Percentiles rank a stretch among this genome's conserved stretches.
Evolutionary conservation across 768 basidiomycete genomes (phyloP).

Genomic region (Punctularia strigosozonata): DNA sequence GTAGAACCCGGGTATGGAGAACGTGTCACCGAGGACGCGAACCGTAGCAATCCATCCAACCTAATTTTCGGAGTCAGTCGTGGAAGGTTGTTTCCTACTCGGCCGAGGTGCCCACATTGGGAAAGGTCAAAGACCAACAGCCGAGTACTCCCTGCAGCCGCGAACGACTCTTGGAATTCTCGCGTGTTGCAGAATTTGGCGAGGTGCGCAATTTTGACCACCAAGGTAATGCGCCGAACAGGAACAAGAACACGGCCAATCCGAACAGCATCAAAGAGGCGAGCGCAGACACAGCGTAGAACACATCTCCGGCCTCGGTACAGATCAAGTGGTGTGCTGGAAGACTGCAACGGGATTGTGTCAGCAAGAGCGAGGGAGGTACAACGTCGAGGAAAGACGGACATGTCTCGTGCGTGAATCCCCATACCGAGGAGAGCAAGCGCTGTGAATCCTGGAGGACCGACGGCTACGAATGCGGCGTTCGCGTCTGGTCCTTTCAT

Average conservation of each 20-base stretch:
- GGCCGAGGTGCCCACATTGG: conserved; percentile 28
- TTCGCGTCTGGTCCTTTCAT: conserved; percentile 35
- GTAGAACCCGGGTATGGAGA: conserved; percentile 26
- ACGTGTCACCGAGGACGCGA: conserved; percentile 28
- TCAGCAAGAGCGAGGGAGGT: too few relatives aligned
- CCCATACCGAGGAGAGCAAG: conserved; percentile 33
- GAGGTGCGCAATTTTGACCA: too few relatives aligned
- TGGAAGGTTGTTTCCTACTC: too few relatives aligned
- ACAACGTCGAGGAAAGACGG: too few relatives aligned
- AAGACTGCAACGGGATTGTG: too few relatives aligned
- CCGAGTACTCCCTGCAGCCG: conserved; percentile 32
- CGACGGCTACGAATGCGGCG: conserved; percentile 34
- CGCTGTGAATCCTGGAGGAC: conserved; percentile 38
- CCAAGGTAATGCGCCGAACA: conserved; percentile 32
- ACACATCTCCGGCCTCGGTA: conserved; percentile 28
- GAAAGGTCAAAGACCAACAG: conserved; percentile 37
- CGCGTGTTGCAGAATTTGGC: too few relatives aligned
- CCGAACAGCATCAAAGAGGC: conserved; percentile 29
- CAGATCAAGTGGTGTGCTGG: conserved; percentile 22
- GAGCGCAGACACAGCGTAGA: conserved; percentile 30
- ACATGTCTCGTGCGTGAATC: conserved; percentile 25
- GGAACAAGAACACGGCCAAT: conserved; percentile 33
- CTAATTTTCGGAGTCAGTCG: too few relatives aligned
- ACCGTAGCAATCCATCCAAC: conserved; percentile 34
- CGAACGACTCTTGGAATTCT: conserved; percentile 32